Evolutionary conservation across 1,284 basidiomycete species (phyloP).

Genomic region (Fistulinella cinereoalba): DNA sequence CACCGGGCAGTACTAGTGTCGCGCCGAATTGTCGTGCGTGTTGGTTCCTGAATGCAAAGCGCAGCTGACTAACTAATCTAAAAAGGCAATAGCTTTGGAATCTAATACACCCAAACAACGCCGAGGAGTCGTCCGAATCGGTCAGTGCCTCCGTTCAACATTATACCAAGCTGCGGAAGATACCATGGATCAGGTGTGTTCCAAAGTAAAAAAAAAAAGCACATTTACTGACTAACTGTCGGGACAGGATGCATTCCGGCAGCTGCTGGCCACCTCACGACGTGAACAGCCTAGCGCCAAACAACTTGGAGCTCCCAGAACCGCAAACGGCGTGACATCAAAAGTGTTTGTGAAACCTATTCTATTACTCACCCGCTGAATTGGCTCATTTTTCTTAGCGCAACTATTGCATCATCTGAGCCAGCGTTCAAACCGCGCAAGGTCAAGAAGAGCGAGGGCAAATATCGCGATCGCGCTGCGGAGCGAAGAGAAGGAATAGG

Average conservation of each 20-base stretch:
- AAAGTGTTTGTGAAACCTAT: constrained; percentile 17
- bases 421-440: constrained; percentile 75
- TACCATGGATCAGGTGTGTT: constrained; percentile 29
- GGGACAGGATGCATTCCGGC: constrained; percentile 41
- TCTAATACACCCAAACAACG: constrained; percentile 31
- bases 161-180: background rate
- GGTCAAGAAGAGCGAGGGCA: constrained; percentile 57
- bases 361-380: constrained; percentile 5
- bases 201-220: too few relatives aligned
- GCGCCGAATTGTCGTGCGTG: too few relatives aligned
- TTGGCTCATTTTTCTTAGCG: constrained; percentile 18
- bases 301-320: constrained; percentile 1
- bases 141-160: too few relatives aligned
- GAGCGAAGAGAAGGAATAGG: constrained; percentile 61
- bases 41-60: background rate
- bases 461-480: constrained; percentile 68
- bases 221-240: too few relatives aligned
- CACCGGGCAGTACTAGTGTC: too few relatives aligned
- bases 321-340: constrained; percentile 15
- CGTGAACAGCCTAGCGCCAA: constrained; percentile 11
- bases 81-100: constrained; percentile 23
- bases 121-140: background rate
- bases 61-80: constrained; percentile 15
- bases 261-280: constrained; percentile 30
- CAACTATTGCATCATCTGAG: constrained; percentile 40